Percentiles rank a stretch among this genome's conserved stretches.
Conservation (phyloP, 306 rosid genomes). For the Cajanus cajan region DNA sequence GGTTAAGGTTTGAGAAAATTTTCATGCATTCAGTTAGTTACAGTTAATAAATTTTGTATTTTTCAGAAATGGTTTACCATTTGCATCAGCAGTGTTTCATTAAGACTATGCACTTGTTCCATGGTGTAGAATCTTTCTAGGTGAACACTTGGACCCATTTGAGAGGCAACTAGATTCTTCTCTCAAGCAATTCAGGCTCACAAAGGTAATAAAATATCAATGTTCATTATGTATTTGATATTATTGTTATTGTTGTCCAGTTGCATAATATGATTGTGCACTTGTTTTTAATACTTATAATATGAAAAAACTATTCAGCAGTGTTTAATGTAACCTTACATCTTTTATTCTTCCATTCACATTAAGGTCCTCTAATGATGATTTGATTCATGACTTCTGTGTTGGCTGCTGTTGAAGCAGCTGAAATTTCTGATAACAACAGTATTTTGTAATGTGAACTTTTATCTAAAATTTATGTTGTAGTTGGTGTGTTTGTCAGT, state of each 20-base stretch:
- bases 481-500: too few relatives aligned
- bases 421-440: too few relatives aligned
- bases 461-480: too few relatives aligned
- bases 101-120: not conserved
- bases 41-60: not conserved
- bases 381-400: conserved; percentile 3
- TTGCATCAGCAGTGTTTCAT: not conserved
- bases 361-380: not conserved
- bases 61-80: not conserved
- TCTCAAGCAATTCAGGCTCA: conserved; percentile 85
- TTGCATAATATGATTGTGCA: not conserved
- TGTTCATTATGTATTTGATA: not conserved
- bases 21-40: not conserved
- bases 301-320: not conserved
- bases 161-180: conserved; percentile 90
- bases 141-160: conserved; percentile 89
- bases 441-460: too few relatives aligned
- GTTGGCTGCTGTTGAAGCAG: too few relatives aligned
- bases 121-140: conserved; percentile 74
- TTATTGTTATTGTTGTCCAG: too few relatives aligned
- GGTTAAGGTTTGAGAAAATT: not conserved
- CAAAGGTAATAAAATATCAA: too few relatives aligned
- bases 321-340: not conserved
- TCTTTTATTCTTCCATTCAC: not conserved
- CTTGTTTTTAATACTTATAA: not conserved